phyloP scores from a whole-genome alignment of 441 rosid species.

The Bocquillonia castaneifolia region DNA sequence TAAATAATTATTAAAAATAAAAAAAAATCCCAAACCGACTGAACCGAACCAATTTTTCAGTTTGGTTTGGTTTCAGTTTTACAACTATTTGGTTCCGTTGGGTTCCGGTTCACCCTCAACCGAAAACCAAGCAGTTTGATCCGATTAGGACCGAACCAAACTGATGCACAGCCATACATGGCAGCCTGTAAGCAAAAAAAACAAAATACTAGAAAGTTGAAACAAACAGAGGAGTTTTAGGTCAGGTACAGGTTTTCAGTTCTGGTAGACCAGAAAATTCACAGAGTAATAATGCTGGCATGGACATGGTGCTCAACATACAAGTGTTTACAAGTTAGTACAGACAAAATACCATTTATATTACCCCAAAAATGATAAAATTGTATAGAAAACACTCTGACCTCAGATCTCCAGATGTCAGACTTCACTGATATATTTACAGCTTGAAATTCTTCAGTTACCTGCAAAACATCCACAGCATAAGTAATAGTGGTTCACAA shows the following conservation, averaged over 20 bases:
- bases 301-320: background rate
- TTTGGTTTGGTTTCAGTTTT: too few species aligned
- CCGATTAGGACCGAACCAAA: too few species aligned
- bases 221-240: background rate
- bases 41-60: too few species aligned
- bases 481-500: constrained; percentile 20
- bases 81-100: too few species aligned
- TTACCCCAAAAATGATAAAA: constrained; percentile 15
- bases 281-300: background rate
- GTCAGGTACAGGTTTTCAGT: background rate
- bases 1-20: too few species aligned
- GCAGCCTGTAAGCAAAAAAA: background rate
- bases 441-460: constrained; percentile 86
- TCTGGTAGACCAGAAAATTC: background rate
- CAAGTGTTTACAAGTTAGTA: background rate
- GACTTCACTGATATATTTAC: constrained; percentile 84
- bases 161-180: too few species aligned
- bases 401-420: constrained; percentile 81
- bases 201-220: background rate
- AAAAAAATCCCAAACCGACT: too few species aligned
- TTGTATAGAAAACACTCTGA: constrained; percentile 31
- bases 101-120: too few species aligned
- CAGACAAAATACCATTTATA: constrained; percentile 13
- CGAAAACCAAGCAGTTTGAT: too few species aligned
- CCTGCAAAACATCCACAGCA: constrained; percentile 40